Conservation (phyloP, 2,329 filamentous ascomycete genomes). For the Coniella vitis region DNA sequence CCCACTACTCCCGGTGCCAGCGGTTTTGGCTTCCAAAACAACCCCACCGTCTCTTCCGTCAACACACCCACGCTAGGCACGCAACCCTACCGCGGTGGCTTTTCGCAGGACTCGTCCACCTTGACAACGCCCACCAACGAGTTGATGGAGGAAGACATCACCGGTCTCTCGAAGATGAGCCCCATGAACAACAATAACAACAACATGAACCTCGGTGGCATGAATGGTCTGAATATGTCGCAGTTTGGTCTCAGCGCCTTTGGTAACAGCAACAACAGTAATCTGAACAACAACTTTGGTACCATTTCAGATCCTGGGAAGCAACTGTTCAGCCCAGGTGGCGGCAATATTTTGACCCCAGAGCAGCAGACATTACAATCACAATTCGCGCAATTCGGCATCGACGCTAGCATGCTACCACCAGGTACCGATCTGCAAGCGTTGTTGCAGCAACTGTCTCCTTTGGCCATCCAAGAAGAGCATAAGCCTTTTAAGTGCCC, state of each 20-base stretch:
- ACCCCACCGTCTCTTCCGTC: constrained; percentile 93
- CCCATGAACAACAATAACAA: constrained; percentile 43
- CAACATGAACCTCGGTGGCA: constrained; percentile 45
- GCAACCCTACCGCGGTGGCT: constrained; percentile 58
- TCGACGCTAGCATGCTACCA: constrained; percentile 69
- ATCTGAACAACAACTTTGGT: constrained; percentile 42
- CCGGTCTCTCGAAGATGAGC: constrained; percentile 51
- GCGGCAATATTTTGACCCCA: constrained; percentile 53
- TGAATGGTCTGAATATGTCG: constrained; percentile 32
- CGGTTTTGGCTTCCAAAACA: constrained; percentile 76
- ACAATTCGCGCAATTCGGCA: constrained; percentile 63
- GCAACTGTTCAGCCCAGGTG: constrained; percentile 80
- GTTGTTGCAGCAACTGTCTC: constrained; percentile 50
- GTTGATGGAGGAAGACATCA: constrained; percentile 69
- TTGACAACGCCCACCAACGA: constrained; percentile 49
- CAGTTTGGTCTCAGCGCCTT: constrained; percentile 46
- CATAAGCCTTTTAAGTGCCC: constrained; percentile 97
- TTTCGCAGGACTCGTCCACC: constrained; percentile 28
- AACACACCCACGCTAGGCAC: constrained; percentile 89
- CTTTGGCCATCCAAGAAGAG: constrained; percentile 72
- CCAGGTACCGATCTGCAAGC: constrained; percentile 64
- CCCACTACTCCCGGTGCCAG: constrained; percentile 77
- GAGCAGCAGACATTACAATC: constrained; percentile 58
- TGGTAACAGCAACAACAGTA: constrained; percentile 34
- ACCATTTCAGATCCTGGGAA: constrained; percentile 90